Conservation (phyloP, 2,329 filamentous ascomycete species). For the Pseudopithomyces chartarum region DNA sequence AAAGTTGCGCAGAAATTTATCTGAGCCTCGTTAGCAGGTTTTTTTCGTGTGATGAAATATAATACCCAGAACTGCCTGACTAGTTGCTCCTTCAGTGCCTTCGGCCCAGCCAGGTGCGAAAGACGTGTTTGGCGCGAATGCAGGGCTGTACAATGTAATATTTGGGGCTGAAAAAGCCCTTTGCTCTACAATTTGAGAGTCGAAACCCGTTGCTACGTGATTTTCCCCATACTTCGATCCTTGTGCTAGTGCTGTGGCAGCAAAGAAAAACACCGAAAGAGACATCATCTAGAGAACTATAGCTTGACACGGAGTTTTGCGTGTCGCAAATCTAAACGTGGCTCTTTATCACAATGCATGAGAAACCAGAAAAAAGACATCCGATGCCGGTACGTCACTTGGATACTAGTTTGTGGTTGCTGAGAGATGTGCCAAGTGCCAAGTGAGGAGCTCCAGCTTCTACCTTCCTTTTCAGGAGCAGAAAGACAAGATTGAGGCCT, state of each 20-base stretch:
- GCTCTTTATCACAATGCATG: not conserved
- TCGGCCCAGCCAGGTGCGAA: not conserved
- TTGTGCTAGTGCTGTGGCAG: not conserved
- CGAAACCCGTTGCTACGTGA: constrained; percentile 28
- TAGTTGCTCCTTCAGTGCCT: not conserved
- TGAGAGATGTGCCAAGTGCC: not conserved
- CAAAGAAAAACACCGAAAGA: not conserved
- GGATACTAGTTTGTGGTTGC: not conserved
- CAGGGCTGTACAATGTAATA: not conserved
- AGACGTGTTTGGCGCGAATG: not conserved
- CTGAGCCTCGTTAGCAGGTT: constrained; percentile 15
- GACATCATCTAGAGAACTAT: not conserved
- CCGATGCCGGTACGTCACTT: not conserved
- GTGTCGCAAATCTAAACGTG: not conserved
- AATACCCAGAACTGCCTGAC: not conserved
- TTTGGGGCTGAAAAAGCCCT: constrained; percentile 39
- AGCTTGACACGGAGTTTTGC: not conserved
- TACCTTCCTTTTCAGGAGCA: not conserved
- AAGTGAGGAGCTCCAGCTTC: not conserved
- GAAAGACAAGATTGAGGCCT: not conserved
- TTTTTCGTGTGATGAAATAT: not conserved
- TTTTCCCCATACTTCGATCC: constrained; percentile 39
- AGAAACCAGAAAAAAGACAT: not conserved
- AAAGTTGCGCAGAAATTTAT: constrained; percentile 31
- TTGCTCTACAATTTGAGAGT: constrained; percentile 40